Evolutionary conservation across 1,139 yeast genomes (phyloP), one percentile per base, ranked within the genome.

Genomic region (Tardiomyces depauwii): DNA sequence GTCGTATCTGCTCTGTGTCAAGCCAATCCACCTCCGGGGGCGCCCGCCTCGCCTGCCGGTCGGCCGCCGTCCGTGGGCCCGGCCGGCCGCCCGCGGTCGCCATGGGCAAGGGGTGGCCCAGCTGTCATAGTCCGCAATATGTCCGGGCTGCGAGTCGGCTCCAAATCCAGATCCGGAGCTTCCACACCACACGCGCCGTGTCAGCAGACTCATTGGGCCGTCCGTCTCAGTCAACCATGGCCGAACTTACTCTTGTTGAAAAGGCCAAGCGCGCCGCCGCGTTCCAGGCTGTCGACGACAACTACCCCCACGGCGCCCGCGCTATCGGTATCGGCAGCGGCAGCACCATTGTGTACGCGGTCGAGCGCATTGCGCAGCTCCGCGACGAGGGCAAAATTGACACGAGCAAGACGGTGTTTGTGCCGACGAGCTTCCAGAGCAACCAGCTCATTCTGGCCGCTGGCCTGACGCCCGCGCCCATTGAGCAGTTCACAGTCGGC

Each of bases 381-480:
- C 82, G 82, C 57, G 62, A 68, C 13, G 67, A 75, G 44, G 78
- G 83, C 53, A 49, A 53, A 28, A 56, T 60, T 40, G 57, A 62
- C 28, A 73, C 78, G 25, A 33, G 44, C 36, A 23, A 44, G 13
- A 53, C 53, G 53, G 51, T 46, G 39, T 93, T 96, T 67, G 79
- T 93, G 42, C 95, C 98, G 43, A 93, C 99, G 1, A 98, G 98
- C 1, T 93, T 88, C 72, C 99, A 93, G 67, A 83, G 95, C 44
- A 83, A 84, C 58, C 87, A 82, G 58, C 74, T 93, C 55, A 88
- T 93, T 55, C 71, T 86, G 49, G 83, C 78, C 47, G 89, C 88
- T 56, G 94, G 94, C 0, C 73, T 93, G 55, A 73, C 64, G 38
- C 72, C 89, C 54, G 96, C 95, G 1, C 70, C 84, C 6, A 78